These are phyloP conservation scores for Termitomyces bulborhizus DNA, from an alignment of 768 basidiomycete genomes.

Conservation along the genomic window DNA sequence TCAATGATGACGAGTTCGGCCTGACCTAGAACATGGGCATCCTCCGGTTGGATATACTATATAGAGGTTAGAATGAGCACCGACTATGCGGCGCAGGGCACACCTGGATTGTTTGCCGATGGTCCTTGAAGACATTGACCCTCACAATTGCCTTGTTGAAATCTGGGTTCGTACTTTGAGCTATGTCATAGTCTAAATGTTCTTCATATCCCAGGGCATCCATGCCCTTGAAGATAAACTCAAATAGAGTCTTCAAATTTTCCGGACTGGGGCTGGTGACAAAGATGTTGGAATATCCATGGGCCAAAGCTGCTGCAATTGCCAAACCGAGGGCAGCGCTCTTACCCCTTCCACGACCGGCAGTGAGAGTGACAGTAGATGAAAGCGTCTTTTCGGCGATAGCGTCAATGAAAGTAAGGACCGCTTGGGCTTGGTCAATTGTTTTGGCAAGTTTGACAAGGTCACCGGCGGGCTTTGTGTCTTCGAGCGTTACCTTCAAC, in stretches of 20 bases:
- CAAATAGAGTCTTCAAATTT: conserved; percentile 96
- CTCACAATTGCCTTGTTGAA: conserved; percentile 94
- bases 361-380: conserved; percentile 92
- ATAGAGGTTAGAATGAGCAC: background rate
- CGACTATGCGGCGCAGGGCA: conserved; percentile 10
- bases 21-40: conserved; percentile 95
- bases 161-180: conserved; percentile 91
- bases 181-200: conserved; percentile 95
- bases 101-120: conserved; percentile 96
- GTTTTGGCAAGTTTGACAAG: conserved; percentile 89
- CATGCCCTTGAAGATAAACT: conserved; percentile 96
- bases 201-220: conserved; percentile 95
- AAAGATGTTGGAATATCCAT: conserved; percentile 97
- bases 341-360: conserved; percentile 93
- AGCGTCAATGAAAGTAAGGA: conserved; percentile 92
- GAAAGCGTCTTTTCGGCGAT: conserved; percentile 90
- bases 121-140: conserved; percentile 89
- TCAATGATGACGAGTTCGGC: conserved; percentile 97
- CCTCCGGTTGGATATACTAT: conserved; percentile 97
- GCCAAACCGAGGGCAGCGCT: conserved; percentile 94
- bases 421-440: conserved; percentile 88
- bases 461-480: conserved; percentile 83
- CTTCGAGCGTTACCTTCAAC: conserved; percentile 70
- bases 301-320: conserved; percentile 85
- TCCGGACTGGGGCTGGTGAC: conserved; percentile 97